Evolutionary conservation across 208 protist species (phyloP).

Genomic region (Leishmania mexicana): DNA sequence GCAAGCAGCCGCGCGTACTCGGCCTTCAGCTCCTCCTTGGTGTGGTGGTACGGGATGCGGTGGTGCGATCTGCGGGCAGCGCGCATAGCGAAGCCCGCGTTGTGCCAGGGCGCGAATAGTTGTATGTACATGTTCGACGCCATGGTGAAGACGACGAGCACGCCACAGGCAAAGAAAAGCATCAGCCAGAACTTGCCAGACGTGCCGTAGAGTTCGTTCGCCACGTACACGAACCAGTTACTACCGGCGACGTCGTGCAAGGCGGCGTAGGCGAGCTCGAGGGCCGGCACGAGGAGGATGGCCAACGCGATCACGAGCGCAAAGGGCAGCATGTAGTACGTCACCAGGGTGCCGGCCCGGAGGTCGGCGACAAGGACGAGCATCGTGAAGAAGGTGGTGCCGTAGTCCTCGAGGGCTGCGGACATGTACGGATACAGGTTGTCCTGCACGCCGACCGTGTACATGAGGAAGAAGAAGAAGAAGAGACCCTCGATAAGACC

Average conservation of each 20-base stretch:
- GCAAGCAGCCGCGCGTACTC: constrained; percentile 33
- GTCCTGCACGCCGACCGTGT: constrained; percentile 45
- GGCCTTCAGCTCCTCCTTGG: constrained; percentile 24
- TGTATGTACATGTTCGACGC: constrained; percentile 65
- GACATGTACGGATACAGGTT: constrained; percentile 48
- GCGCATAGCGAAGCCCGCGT: constrained; percentile 56
- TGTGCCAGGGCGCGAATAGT: constrained; percentile 63
- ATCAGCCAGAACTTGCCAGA: constrained; percentile 63
- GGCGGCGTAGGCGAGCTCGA: constrained; percentile 50
- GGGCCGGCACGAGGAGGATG: constrained; percentile 37
- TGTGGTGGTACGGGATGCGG: constrained; percentile 36
- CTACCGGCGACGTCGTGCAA: constrained; percentile 57
- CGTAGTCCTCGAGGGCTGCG: constrained; percentile 67
- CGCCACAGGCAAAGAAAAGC: constrained; percentile 49
- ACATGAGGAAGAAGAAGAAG: constrained; percentile 65
- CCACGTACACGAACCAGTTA: constrained; percentile 61
- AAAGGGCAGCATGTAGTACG: constrained; percentile 66
- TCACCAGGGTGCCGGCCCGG: constrained; percentile 38
- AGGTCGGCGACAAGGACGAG: constrained; percentile 67
- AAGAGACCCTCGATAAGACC: constrained; percentile 52
- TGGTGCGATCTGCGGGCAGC: constrained; percentile 47
- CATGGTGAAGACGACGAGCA: constrained; percentile 61
- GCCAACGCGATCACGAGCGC: constrained; percentile 29
- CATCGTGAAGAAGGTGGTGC: constrained; percentile 71
- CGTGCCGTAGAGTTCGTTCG: constrained; percentile 46